Percentiles rank a stretch among this genome's conserved stretches.
Evolutionary conservation across 1,139 yeast species (phyloP).

Genomic region (Candida sp.): DNA sequence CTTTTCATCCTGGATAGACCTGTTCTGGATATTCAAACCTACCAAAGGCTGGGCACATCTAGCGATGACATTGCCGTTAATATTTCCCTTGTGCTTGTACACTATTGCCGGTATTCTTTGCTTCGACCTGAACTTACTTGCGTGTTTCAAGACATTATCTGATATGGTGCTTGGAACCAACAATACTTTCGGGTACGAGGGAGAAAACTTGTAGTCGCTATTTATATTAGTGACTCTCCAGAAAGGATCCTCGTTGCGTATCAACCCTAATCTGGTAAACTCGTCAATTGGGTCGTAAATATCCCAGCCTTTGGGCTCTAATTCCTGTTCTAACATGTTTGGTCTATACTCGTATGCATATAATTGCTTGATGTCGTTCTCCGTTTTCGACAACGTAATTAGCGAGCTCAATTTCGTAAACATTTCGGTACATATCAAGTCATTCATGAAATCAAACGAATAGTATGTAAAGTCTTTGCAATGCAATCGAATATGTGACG

Average conservation of each 20-base stretch:
- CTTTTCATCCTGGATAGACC: constrained; percentile 93
- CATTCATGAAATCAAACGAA: constrained; percentile 73
- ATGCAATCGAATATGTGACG: constrained; percentile 64
- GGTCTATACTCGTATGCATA: constrained; percentile 55
- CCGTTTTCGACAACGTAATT: constrained; percentile 46
- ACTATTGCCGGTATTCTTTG: constrained; percentile 83
- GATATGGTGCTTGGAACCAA: constrained; percentile 79
- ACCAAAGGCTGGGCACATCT: constrained; percentile 94
- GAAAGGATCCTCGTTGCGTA: constrained; percentile 20
- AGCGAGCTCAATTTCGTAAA: constrained; percentile 72
- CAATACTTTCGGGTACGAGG: constrained; percentile 72
- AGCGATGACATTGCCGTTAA: constrained; percentile 80
- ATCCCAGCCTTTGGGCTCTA: constrained; percentile 67
- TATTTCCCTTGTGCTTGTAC: constrained; percentile 62
- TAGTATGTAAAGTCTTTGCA: constrained; percentile 91
- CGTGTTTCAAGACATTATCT: constrained; percentile 82
- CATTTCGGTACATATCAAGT: constrained; percentile 67
- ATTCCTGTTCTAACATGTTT: constrained; percentile 65
- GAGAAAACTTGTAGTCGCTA: constrained; percentile 65
- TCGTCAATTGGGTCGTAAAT: constrained; percentile 68
- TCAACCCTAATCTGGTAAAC: constrained; percentile 66
- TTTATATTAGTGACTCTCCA: constrained; percentile 83
- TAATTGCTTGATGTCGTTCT: constrained; percentile 44
- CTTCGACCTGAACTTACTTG: constrained; percentile 86
- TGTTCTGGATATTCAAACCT: constrained; percentile 78